Evolutionary conservation across 1,284 basidiomycete species (phyloP).

Genomic region (Mixia osmundae): DNA sequence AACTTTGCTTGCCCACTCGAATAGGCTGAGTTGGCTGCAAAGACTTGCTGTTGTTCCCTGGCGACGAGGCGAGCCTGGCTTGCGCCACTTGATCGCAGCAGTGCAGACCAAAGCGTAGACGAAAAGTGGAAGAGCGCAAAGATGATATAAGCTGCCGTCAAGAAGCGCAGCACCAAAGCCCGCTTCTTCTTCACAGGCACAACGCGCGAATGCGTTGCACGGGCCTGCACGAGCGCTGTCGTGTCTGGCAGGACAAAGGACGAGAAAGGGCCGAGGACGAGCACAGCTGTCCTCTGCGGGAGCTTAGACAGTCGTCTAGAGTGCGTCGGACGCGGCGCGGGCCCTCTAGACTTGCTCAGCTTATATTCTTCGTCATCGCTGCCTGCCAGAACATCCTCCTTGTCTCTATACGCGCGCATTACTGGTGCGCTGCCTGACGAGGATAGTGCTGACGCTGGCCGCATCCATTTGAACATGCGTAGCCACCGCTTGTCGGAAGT

Average conservation of each 20-base stretch:
- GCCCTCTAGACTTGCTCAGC: neutral
- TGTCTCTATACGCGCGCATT: neutral
- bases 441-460: too few relatives aligned
- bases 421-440: neutral
- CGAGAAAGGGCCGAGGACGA: conserved; percentile 1
- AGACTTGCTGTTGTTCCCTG: neutral
- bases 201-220: neutral
- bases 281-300: neutral
- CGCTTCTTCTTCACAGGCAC: neutral
- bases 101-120: neutral
- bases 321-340: neutral
- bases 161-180: conserved; percentile 8
- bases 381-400: neutral
- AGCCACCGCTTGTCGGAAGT: too few relatives aligned
- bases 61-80: neutral
- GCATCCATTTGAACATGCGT: too few relatives aligned
- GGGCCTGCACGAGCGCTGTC: neutral
- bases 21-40: conserved; percentile 1
- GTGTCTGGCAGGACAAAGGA: neutral
- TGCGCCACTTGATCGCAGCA: neutral
- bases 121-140: conserved; percentile 14
- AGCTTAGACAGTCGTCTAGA: neutral
- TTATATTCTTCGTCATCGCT: neutral
- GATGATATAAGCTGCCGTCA: conserved; percentile 13
- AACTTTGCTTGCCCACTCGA: neutral